These are phyloP conservation scores for Xylaria multiplex DNA, from an alignment of 2,329 filamentous ascomycete genomes.

Conservation along the genomic window DNA sequence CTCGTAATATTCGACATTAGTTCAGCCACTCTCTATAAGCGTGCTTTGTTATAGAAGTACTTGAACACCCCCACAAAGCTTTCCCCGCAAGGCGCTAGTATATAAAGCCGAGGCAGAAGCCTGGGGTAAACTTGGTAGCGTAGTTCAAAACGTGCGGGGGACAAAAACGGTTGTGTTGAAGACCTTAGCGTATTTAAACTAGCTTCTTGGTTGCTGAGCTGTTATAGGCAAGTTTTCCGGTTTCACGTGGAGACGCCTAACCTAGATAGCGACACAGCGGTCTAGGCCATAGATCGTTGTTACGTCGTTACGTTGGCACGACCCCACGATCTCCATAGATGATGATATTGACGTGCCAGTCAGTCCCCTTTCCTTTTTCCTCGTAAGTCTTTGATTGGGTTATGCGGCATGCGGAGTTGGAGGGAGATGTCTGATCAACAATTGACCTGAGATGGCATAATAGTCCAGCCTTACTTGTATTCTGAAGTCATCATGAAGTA, in stretches of 20 bases:
- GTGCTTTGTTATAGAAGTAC: background rate
- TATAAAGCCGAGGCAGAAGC: background rate
- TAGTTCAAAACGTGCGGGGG: conserved; percentile 23
- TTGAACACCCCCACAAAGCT: conserved; percentile 1
- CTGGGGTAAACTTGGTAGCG: conserved; percentile 14
- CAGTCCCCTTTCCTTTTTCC: background rate
- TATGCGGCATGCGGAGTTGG: background rate
- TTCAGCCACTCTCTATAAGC: background rate
- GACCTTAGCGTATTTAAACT: background rate
- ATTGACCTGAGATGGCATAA: no score
- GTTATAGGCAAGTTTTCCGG: background rate
- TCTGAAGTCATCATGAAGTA: background rate
- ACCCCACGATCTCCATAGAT: background rate
- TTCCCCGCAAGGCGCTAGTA: conserved; percentile 17
- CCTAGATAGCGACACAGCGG: background rate
- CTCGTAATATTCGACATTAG: background rate
- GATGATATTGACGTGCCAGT: background rate
- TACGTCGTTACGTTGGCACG: no score
- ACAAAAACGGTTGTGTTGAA: background rate
- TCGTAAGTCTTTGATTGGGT: background rate
- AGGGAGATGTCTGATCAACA: no score
- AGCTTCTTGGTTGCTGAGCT: background rate
- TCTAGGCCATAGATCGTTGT: conserved; percentile 4
- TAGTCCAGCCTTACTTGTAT: background rate
- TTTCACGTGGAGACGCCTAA: background rate